phyloP scores from a whole-genome alignment of 2,329 filamentous ascomycete species.

The Talaromyces sp. region DNA sequence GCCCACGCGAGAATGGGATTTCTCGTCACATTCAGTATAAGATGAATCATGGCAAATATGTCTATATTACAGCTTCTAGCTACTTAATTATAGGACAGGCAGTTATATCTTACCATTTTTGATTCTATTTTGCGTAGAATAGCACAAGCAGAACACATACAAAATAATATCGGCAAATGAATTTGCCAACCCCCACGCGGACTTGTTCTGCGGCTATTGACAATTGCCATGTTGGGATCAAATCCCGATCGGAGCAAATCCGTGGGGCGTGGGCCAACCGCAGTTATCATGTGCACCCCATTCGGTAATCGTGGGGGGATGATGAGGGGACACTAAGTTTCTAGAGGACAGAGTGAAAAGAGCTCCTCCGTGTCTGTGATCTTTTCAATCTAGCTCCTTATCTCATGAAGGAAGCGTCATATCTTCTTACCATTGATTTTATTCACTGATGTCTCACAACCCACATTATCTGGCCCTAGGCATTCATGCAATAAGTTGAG shows the following conservation, averaged over 20 bases:
- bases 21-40: too few relatives aligned
- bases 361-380: neutral
- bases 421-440: too few relatives aligned
- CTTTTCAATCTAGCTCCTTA: neutral
- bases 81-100: too few relatives aligned
- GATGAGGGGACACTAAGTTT: constrained; percentile 11
- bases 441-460: too few relatives aligned
- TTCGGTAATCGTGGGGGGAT: constrained; percentile 11
- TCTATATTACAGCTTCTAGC: too few relatives aligned
- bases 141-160: neutral
- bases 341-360: constrained; percentile 9
- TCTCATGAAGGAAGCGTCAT: too few relatives aligned
- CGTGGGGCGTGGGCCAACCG: constrained; percentile 13
- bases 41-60: too few relatives aligned
- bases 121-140: too few relatives aligned
- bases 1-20: too few relatives aligned
- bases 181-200: constrained; percentile 11
- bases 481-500: too few relatives aligned
- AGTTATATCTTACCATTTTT: too few relatives aligned
- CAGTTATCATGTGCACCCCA: constrained; percentile 10
- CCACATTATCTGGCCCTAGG: too few relatives aligned
- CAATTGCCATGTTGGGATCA: constrained; percentile 12
- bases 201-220: constrained; percentile 15
- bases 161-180: neutral
- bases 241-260: constrained; percentile 29